Evolutionary conservation across 2,329 filamentous ascomycete genomes (phyloP).

Genomic region (Botrytis porri): DNA sequence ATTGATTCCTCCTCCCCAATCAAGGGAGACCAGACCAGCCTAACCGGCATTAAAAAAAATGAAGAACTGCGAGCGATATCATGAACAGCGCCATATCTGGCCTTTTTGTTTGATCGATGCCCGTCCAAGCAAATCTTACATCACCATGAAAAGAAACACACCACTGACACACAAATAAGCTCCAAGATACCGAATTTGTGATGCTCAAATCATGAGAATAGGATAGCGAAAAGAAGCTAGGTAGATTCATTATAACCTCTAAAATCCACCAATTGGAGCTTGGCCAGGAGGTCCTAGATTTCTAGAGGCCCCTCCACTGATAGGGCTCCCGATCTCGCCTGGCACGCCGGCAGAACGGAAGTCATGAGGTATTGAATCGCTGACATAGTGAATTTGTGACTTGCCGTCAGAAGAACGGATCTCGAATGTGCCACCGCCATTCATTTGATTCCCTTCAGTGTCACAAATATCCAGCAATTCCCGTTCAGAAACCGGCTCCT

Average conservation of each 20-base stretch:
- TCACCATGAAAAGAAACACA: background rate
- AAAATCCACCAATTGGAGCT: slow-evolving; percentile 17
- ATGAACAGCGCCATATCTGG: slow-evolving; percentile 1
- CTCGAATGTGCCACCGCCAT: slow-evolving; percentile 90
- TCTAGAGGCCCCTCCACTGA: slow-evolving; percentile 39
- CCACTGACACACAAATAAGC: background rate
- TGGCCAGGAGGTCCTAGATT: slow-evolving; percentile 16
- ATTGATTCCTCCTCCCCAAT: slow-evolving; percentile 7
- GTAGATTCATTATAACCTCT: slow-evolving; percentile 7
- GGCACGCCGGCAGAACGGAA: slow-evolving; percentile 52
- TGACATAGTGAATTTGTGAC: slow-evolving; percentile 52
- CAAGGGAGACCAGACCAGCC: slow-evolving; percentile 4
- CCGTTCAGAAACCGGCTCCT: slow-evolving; percentile 48
- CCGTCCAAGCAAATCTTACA: slow-evolving; percentile 7
- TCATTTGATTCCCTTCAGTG: slow-evolving; percentile 80
- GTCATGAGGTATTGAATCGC: slow-evolving; percentile 44
- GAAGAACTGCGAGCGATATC: slow-evolving; percentile 4
- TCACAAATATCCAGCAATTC: slow-evolving; percentile 82
- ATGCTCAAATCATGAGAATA: slow-evolving; percentile 6
- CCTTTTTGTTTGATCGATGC: slow-evolving; percentile 1
- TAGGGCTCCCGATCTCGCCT: slow-evolving; percentile 68
- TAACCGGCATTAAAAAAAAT: background rate
- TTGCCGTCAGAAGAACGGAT: slow-evolving; percentile 33
- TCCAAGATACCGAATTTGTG: background rate
- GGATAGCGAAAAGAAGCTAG: slow-evolving; percentile 13